These are phyloP conservation scores for Fusarium sublunatum DNA, from an alignment of 2,329 filamentous ascomycete genomes.

Conservation along the genomic window DNA sequence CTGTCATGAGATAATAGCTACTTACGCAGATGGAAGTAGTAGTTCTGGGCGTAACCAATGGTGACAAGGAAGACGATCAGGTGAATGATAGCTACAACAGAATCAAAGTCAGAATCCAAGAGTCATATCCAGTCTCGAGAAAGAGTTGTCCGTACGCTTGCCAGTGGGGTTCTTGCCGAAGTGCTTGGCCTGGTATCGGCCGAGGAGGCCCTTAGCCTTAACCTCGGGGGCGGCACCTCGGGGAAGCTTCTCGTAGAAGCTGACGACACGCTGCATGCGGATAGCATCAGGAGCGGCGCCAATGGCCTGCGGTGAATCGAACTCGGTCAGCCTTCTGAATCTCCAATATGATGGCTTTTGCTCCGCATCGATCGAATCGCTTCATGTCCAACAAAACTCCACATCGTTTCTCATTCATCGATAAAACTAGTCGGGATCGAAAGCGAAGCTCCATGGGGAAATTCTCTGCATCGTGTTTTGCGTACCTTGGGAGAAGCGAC, in stretches of 20 bases:
- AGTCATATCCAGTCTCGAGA: constrained; percentile 41
- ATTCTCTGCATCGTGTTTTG: constrained; percentile 27
- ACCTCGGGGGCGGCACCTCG: constrained; percentile 87
- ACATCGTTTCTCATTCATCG: constrained; percentile 24
- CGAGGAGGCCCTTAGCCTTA: constrained; percentile 84
- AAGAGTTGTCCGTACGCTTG: constrained; percentile 74
- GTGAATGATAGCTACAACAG: constrained; percentile 82
- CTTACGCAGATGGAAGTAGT: constrained; percentile 99
- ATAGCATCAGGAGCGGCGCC: constrained; percentile 94
- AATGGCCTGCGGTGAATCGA: constrained; percentile 74
- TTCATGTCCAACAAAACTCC: constrained; percentile 21
- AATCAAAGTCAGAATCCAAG: constrained; percentile 32
- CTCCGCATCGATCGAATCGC: constrained; percentile 17
- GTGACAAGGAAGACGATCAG: constrained; percentile 80
- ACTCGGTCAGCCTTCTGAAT: constrained; percentile 51
- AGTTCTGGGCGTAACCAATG: constrained; percentile 95
- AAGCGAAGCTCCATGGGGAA: constrained; percentile 11
- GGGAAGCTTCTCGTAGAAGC: constrained; percentile 98
- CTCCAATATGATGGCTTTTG: constrained; percentile 25
- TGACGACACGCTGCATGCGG: constrained; percentile 97
- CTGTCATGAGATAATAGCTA: constrained; percentile 50
- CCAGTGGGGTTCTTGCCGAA: constrained; percentile 93
- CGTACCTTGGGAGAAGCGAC: constrained; percentile 85
- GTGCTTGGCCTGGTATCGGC: constrained; percentile 90
- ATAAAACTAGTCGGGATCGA: constrained; percentile 27